These are phyloP conservation scores for Geotrichum bryndzae DNA, from an alignment of 1,139 yeast species.

Conservation along the genomic window DNA sequence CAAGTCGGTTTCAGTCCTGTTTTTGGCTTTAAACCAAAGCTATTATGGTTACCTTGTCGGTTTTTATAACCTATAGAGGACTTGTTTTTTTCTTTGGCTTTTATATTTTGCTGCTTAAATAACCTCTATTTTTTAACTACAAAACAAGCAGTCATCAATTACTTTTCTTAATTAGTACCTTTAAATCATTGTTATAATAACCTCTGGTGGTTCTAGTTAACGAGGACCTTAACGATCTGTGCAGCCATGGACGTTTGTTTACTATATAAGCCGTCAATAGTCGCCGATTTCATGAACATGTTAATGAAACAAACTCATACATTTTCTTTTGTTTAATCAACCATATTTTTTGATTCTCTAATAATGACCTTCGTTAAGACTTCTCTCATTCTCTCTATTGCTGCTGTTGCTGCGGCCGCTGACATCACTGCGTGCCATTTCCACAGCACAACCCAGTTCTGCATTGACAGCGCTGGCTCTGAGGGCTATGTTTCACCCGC, in stretches of 20 bases:
- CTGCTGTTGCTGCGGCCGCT: background rate
- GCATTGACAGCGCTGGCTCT: conserved; percentile 31
- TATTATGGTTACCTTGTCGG: background rate
- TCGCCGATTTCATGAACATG: too few species aligned
- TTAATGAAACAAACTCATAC: background rate
- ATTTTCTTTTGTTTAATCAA: background rate
- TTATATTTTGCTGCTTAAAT: background rate
- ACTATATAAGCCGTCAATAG: too few species aligned
- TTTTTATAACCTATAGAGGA: background rate
- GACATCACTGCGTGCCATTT: conserved; percentile 33
- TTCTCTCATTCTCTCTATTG: background rate
- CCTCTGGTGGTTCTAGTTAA: too few species aligned
- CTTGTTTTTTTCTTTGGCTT: background rate
- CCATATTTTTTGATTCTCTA: background rate
- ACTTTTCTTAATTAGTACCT: background rate
- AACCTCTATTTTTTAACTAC: background rate
- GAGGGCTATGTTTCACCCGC: conserved; percentile 36
- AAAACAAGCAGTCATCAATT: background rate
- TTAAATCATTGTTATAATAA: background rate
- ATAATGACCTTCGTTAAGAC: background rate
- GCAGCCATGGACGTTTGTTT: too few species aligned
- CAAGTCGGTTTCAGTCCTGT: too few species aligned
- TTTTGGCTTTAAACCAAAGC: background rate
- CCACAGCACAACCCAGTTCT: conserved; percentile 31
- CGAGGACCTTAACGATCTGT: too few species aligned